Base-by-base conservation (phyloP, 2,329 filamentous ascomycete genomes). In the Xylaria sp. region DNA sequence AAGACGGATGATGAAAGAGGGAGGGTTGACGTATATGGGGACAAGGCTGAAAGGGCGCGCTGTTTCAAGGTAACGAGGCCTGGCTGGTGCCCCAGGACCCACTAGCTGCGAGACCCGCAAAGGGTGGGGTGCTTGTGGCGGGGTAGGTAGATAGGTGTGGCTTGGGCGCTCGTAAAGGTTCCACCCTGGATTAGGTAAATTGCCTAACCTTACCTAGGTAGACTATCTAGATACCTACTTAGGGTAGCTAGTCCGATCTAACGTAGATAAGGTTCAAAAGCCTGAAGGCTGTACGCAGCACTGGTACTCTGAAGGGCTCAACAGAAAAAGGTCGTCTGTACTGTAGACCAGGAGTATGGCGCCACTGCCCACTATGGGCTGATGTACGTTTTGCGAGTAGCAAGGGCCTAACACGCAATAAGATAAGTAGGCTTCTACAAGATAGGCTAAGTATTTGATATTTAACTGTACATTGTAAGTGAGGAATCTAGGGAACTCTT, bases 1-100 rank as follows among this genome's bases (percentile, higher is more conserved):
- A 25, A 38, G 64, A 35, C 59, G 59, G 58, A 66, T 63, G 44
- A 63, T 66, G 60, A 63, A 65, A 66, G 61, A 54, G 63, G 52
- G 48, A 54, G 38, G 29, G 51, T 64, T 55, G 58, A 60, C 43
- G 48, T 58, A 62, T 43, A 11, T 31, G 10, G 15, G 7, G n/a
- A 19, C 43, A 9, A 62, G 60, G 63, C 60, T 64, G 58, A 55
- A 49, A 13, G 29, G n/a, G 17, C 5, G 10, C 7, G 4, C 8
- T 40, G 15, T 13, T 13, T 40, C 19, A 1, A 27, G 41, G 23
- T 17, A 41, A 8, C 21, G 25, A 43, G 11, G n/a, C n/a, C n/a
- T n/a, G n/a, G n/a, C n/a, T n/a, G n/a, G n/a, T n/a, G n/a, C n/a
- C n/a, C n/a, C n/a, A n/a, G n/a, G n/a, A n/a, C n/a, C n/a, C n/a